Base-by-base conservation (phyloP, 352 stramenopile genomes). In the Pythium volutum region DNA sequence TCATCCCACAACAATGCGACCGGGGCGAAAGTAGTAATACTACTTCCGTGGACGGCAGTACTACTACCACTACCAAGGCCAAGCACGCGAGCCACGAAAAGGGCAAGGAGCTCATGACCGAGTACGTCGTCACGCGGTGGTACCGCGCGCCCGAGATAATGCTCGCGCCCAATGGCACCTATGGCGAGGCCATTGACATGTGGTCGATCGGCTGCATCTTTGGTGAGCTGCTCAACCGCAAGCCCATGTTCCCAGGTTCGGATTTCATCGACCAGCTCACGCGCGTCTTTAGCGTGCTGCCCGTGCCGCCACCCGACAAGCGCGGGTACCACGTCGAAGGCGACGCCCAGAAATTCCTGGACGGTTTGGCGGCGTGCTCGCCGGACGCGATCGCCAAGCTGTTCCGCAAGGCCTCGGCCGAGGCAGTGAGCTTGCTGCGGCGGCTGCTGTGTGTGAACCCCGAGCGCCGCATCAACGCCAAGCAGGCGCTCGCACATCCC, bases 171-270 rank as follows among this genome's bases (percentile, higher is more conserved):
- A 90, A 88, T 22, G 82, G 82, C 5, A 66, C 70, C 2, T 93
- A 93, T 75, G 86, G 78, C 52, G 79, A 92, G 38, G 79, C 85
- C 20, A 76, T 92, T 42, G 85, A 95, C 56, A 93, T 95, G 84
- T 93, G 85, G 85, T 92, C 81, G 1, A 88, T 95, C 34, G 85
- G 85, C 23, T 95, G 85, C 68, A 99, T 99, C 64, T 91, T 99
- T 41, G 97, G 94, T 3, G 96, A 97, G 64, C 68, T 97, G 50
- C 73, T 96, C 1, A 87, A 89, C 50, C 79, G 85, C 22, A 74
- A 83, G 25, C 84, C 84, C 29, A 70, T 93, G 42, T 92, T 93
- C 51, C 81, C 84, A 5, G 84, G 84, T 18, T 74, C 74, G 9
- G 82, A 93, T 43, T 93, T 93, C 47, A 78, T 93, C 62, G 84